Conservation (phyloP, 306 rosid species). For the Quercus aquifolioides region DNA sequence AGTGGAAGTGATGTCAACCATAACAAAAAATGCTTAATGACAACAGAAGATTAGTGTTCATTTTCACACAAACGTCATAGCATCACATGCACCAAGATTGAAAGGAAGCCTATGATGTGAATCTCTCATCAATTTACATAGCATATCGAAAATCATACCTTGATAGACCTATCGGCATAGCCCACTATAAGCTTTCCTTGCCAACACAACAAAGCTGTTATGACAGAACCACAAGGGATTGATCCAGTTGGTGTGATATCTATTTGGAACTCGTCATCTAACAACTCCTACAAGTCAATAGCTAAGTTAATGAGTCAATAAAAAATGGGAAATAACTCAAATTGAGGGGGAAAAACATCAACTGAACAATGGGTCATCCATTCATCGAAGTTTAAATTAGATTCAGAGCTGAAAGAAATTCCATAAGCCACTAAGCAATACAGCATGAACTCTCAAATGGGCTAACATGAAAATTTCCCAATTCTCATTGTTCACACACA, state of each 20-base stretch:
- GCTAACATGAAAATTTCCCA: background rate
- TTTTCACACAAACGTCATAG: too few species aligned
- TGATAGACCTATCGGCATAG: constrained; percentile 58
- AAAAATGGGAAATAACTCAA: constrained; percentile 4
- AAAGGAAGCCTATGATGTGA: background rate
- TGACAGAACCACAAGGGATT: constrained; percentile 50
- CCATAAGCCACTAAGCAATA: background rate
- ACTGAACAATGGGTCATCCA: constrained; percentile 9
- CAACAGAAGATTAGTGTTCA: too few species aligned
- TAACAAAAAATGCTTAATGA: too few species aligned
- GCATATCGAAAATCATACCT: constrained; percentile 42
- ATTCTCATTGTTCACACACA: constrained; percentile 7
- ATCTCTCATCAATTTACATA: background rate
- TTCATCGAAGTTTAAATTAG: background rate
- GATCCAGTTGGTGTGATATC: constrained; percentile 58
- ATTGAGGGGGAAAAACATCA: background rate
- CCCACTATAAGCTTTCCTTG: constrained; percentile 81
- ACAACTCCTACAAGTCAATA: constrained; percentile 60
- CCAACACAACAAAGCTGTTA: constrained; percentile 66
- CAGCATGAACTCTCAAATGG: background rate
- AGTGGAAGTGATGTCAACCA: too few species aligned
- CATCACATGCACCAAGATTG: background rate
- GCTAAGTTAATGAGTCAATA: constrained; percentile 3
- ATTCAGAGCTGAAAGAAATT: background rate
- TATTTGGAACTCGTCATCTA: constrained; percentile 62